Base-by-base conservation (phyloP, 1,139 yeast species). In the Yamadazyma siamensis region DNA sequence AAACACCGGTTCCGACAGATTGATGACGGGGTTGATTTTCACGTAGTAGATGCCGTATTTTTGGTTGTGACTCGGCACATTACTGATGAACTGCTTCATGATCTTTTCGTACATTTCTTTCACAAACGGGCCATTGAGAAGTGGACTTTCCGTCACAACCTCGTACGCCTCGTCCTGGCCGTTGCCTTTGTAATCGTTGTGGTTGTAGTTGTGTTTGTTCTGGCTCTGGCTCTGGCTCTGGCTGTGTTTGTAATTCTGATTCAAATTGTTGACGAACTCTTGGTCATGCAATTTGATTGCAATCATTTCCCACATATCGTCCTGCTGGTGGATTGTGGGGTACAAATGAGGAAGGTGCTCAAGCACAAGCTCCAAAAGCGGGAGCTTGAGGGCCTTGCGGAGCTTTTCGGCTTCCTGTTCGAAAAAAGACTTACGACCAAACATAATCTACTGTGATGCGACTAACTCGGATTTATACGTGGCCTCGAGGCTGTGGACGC, bases 271-370 rank as follows among this genome's bases (percentile, higher is more conserved):
- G n/a, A 39, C 31, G 28, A 52, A 52, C 23, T 45, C 47, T 21
- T 33, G 33, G 26, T 47, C 53, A 36, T 54, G 54, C 26, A 62
- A 43, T 33, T 57, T 52, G 15, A 61, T 61, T 6, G 69, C 65
- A 9, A 62, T 48, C 6, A 58, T 40, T 40, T 61, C 69, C 69
- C 69, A 62, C 2, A 46, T 35, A 36, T 58, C 59, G 30, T 58
- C 59, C 33, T 50, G 54, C 22, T 47, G 50, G 23, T 45, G 42
- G 10, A 33, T 30, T 1, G 54, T 49, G 10, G 47, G 35, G 39
- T 61, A 68, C 15, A 61, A 44, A 41, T 62, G 68, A 4, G 69
- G 69, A 22, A 62, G 44, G 21, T 54, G 45, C 24, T 47, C 52
- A 5, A 62, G 41, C 0, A 60, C 63, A 16, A 51, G 44, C 29